Evolutionary conservation across 2,329 filamentous ascomycete genomes (phyloP).

Genomic region (Rutstroemia sp.): DNA sequence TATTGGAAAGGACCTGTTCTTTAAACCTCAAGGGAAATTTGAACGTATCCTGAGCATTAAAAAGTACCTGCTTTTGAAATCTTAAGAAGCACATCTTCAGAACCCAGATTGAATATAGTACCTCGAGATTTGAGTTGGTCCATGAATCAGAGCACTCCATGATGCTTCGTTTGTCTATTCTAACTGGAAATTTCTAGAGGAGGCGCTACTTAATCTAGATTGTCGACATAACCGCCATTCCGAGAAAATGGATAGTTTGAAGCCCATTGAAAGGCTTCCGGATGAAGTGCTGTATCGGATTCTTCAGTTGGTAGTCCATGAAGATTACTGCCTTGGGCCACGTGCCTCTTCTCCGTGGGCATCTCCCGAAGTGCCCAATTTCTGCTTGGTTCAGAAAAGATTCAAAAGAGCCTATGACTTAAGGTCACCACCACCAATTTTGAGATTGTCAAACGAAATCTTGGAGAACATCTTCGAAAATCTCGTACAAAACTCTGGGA

Average conservation of each 20-base stretch:
- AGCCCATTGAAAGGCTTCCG: constrained; percentile 7
- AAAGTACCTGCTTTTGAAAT: too few relatives aligned
- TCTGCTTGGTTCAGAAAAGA: constrained; percentile 7
- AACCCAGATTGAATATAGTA: too few relatives aligned
- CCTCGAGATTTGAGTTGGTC: too few relatives aligned
- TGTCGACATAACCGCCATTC: background rate
- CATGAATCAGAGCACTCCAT: too few relatives aligned
- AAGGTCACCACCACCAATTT: constrained; percentile 12
- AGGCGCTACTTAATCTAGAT: background rate
- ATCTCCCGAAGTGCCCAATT: constrained; percentile 5
- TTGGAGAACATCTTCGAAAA: constrained; percentile 28
- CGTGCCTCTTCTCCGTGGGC: constrained; percentile 1
- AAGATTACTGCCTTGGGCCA: constrained; percentile 1
- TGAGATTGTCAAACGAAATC: constrained; percentile 11
- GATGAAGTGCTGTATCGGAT: constrained; percentile 11
- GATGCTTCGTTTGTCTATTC: background rate
- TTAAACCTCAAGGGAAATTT: too few relatives aligned
- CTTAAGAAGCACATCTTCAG: too few relatives aligned
- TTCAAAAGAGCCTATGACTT: constrained; percentile 9
- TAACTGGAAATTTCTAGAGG: background rate
- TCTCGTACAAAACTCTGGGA: constrained; percentile 40
- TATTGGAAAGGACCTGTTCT: too few relatives aligned
- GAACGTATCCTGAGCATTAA: too few relatives aligned
- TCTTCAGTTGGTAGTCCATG: constrained; percentile 1
- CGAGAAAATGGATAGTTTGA: constrained; percentile 1